phyloP scores from a whole-genome alignment of 2,329 filamentous ascomycete species.

The Alternaria incomplexa region DNA sequence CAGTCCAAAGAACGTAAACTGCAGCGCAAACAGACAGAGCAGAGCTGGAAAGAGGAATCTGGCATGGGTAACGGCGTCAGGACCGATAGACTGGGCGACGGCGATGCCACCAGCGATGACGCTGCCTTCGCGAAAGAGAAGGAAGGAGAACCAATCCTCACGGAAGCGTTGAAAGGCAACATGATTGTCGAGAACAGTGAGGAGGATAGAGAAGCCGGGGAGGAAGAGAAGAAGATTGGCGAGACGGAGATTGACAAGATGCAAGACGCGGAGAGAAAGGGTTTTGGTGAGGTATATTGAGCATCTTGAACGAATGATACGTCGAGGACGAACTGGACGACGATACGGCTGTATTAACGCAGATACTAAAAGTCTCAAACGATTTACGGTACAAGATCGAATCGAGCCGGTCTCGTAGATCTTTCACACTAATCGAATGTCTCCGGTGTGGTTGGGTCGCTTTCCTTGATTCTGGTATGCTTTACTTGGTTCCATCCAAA shows the following conservation, averaged over 20 bases:
- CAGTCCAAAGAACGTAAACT: slow-evolving; percentile 45
- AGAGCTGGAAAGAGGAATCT: slow-evolving; percentile 54
- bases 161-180: slow-evolving; percentile 42
- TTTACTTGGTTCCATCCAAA: neutral
- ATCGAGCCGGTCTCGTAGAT: neutral
- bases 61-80: slow-evolving; percentile 54
- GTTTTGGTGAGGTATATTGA: slow-evolving; percentile 43
- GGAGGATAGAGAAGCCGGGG: slow-evolving; percentile 26
- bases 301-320: neutral
- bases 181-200: slow-evolving; percentile 42
- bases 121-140: slow-evolving; percentile 8
- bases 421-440: neutral
- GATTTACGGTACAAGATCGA: neutral
- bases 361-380: neutral
- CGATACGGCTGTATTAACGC: neutral
- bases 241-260: slow-evolving; percentile 38
- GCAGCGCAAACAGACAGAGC: slow-evolving; percentile 40
- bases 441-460: neutral
- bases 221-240: slow-evolving; percentile 24
- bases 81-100: slow-evolving; percentile 56
- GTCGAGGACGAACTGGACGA: neutral
- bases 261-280: slow-evolving; percentile 38
- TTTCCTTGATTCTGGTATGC: neutral
- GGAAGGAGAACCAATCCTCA: slow-evolving; percentile 31
- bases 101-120: slow-evolving; percentile 34